These are phyloP conservation scores for Petrea volubilis DNA, from an alignment of 257 asterid species.

Conservation along the genomic window DNA sequence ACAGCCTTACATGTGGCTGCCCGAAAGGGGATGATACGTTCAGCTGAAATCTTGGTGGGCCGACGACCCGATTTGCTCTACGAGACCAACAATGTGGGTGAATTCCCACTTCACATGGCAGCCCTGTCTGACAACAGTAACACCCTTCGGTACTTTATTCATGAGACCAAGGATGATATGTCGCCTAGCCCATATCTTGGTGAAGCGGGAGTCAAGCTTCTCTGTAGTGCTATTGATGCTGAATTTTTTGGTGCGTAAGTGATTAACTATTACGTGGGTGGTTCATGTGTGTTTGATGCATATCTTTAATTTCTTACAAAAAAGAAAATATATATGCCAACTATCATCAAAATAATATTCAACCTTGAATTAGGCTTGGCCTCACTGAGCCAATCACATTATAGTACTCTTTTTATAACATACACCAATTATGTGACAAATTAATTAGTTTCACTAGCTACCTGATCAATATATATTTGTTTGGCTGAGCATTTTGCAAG, in stretches of 20 bases:
- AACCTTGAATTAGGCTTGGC: too few relatives aligned
- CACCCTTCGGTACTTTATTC: slow-evolving; percentile 14
- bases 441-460: too few relatives aligned
- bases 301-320: too few relatives aligned
- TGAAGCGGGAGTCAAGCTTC: background rate
- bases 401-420: too few relatives aligned
- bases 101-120: slow-evolving; percentile 14
- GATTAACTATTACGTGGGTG: too few relatives aligned
- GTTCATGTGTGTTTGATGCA: too few relatives aligned
- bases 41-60: background rate
- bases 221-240: slow-evolving; percentile 4
- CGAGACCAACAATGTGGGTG: background rate
- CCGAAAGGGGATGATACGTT: background rate
- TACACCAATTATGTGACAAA: too few relatives aligned
- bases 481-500: too few relatives aligned
- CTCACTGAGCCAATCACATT: too few relatives aligned
- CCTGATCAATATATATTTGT: too few relatives aligned
- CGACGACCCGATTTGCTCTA: slow-evolving; percentile 1
- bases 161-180: background rate
- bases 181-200: background rate
- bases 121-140: slow-evolving; percentile 8
- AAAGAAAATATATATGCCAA: too few relatives aligned
- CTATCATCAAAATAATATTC: too few relatives aligned
- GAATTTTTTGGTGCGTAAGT: slow-evolving; percentile 21
- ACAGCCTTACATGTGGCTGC: slow-evolving; percentile 22